phyloP scores from a whole-genome alignment of 768 basidiomycete genomes.

The Lactarius indigo region DNA sequence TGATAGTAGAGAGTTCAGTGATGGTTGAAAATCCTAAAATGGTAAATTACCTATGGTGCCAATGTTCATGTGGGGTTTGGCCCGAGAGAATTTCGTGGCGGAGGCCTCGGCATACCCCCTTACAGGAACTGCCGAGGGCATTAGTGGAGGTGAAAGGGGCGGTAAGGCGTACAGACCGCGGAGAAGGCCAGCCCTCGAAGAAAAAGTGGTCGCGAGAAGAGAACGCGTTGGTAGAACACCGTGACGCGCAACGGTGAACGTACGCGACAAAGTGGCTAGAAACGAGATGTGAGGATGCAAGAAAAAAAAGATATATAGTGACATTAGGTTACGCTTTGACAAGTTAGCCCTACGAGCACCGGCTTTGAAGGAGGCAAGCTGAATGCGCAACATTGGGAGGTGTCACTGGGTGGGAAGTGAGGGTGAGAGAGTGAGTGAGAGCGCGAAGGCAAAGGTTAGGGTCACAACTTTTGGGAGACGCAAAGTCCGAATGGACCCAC shows the following conservation, averaged over 20 bases:
- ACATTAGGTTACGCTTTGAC: slow-evolving; percentile 5
- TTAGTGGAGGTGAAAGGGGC: not conserved
- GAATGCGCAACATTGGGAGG: slow-evolving; percentile 21
- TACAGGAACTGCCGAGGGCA: slow-evolving; percentile 40
- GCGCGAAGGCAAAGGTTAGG: slow-evolving; percentile 8
- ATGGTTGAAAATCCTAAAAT: not conserved
- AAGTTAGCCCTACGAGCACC: slow-evolving; percentile 21
- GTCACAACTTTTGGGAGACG: not conserved
- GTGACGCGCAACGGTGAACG: slow-evolving; percentile 14
- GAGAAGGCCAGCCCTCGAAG: not conserved
- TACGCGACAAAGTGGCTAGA: slow-evolving; percentile 18
- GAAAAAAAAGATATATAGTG: not conserved
- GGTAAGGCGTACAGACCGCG: slow-evolving; percentile 5
- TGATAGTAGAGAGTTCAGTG: not conserved
- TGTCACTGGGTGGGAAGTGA: not conserved
- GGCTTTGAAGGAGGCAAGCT: slow-evolving; percentile 16
- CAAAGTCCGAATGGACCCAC: not conserved
- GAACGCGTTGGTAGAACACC: slow-evolving; percentile 11
- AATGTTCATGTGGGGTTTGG: slow-evolving; percentile 92
- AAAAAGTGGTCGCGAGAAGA: slow-evolving; percentile 2
- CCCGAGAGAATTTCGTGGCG: slow-evolving; percentile 55
- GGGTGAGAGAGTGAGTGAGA: not conserved
- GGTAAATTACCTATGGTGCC: slow-evolving; percentile 76
- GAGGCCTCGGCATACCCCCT: slow-evolving; percentile 74
- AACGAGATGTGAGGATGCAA: not conserved